Evolutionary conservation across 129 eudicot genomes (phyloP), one percentile per base, ranked within the genome.

Genomic region (Flaveria trinervia): DNA sequence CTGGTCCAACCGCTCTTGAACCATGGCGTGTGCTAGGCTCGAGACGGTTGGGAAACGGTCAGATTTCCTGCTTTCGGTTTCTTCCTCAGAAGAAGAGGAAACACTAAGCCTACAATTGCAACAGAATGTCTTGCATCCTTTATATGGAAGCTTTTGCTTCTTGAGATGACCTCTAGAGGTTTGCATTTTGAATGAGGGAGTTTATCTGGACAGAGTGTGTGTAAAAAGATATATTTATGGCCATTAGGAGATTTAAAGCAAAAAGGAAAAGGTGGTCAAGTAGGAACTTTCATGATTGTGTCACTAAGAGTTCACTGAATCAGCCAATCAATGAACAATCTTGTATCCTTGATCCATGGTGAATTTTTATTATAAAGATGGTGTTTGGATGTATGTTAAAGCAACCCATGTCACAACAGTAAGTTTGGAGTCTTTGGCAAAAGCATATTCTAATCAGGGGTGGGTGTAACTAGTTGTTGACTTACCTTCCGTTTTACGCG

Each of bases 21-120:
- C 91, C 97, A 93, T 85, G 57, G 92, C 90, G 66, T 93, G 98
- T 3, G 96, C 72, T 4, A 93, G 73, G 62, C 92, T 93, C 0
- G 97, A 93, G 52, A 93, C 83, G 0, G 88, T 75, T 0, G 88
- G 78, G 23, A 71, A 80, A 14, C 79, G 70, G 70, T 66, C 80
- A 0, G 96, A 88, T 57, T 65, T 75, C n/a, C 84, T 49, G 76
- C 87, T 86, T 54, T 84, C 89, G 4, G 77, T 76, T 72, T 80
- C 90, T 72, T 80, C 90, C 69, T 82, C 92, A 3, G 83, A 71
- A 18, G 97, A 84, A 48, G 97, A 90, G 54, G 97, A 90, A 33
- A 93, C 86, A 74, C 97, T 90, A 4, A 85, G 79, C 85, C 98
- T 87, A 68, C 96, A 87, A 73, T 82, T 84, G 77, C 97, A 89